These are phyloP conservation scores for Hymenochaete sp. DNA, from an alignment of 1,284 basidiomycete species.

Conservation along the genomic window DNA sequence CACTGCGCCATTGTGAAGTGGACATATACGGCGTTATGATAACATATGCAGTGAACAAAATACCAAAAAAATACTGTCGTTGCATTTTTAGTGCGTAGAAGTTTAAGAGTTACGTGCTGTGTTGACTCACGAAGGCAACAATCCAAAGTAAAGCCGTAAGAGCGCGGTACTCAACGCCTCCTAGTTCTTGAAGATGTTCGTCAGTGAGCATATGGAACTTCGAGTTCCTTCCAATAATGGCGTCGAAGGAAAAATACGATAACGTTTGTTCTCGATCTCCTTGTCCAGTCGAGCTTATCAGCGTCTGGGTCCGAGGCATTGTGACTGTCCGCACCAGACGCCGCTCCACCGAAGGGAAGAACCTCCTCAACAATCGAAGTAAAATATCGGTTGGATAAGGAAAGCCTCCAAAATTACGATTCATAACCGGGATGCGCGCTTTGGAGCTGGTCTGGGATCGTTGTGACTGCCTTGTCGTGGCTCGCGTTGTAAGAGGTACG, in stretches of 20 bases:
- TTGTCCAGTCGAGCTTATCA: conserved; percentile 28
- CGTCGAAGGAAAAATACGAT: conserved; percentile 82
- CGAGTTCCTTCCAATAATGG: conserved; percentile 81
- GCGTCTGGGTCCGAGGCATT: conserved; percentile 62
- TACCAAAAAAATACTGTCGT: conserved; percentile 50
- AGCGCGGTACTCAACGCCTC: conserved; percentile 92
- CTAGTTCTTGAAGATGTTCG: conserved; percentile 85
- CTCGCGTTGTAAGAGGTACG: conserved; percentile 8
- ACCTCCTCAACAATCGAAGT: conserved; percentile 34
- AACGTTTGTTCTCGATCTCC: conserved; percentile 31
- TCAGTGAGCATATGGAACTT: conserved; percentile 73
- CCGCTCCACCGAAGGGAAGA: conserved; percentile 41
- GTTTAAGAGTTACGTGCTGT: no score
- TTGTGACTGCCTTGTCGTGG: conserved; percentile 10
- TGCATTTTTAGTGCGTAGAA: no score
- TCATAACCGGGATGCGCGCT: conserved; percentile 26
- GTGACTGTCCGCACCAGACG: conserved; percentile 59
- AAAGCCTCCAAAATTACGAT: conserved; percentile 75
- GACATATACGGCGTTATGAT: conserved; percentile 75
- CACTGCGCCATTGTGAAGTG: conserved; percentile 38
- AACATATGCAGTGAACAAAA: conserved; percentile 58
- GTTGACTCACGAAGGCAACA: conserved; percentile 43
- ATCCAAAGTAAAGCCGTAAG: conserved; percentile 75
- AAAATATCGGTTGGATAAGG: conserved; percentile 69
- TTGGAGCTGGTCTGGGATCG: conserved; percentile 27